These are phyloP conservation scores for Phoenix roebelenii DNA, from an alignment of 176 grass and related monocot species.

Conservation along the genomic window DNA sequence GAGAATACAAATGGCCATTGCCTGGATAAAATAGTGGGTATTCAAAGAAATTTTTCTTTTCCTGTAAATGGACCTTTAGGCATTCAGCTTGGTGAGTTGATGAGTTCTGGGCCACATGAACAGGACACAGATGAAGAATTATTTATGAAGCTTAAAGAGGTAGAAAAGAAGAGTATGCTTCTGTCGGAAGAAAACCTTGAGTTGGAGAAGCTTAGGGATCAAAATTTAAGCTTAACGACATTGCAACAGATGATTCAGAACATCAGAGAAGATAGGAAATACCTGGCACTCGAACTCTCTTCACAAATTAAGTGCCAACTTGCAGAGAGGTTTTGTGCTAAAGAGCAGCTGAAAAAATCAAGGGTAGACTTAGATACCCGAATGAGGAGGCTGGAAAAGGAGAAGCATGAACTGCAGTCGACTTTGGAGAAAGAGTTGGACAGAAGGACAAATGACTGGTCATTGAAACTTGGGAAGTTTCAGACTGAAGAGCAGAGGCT, in stretches of 20 bases:
- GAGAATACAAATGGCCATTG: too few species aligned
- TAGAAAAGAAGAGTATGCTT: slow-evolving; percentile 39
- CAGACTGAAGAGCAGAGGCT: slow-evolving; percentile 80
- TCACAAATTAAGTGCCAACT: slow-evolving; percentile 75
- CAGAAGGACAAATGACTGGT: slow-evolving; percentile 66
- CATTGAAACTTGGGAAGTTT: slow-evolving; percentile 37
- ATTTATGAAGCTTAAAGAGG: slow-evolving; percentile 44
- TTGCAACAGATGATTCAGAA: slow-evolving; percentile 47
- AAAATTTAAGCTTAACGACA: slow-evolving; percentile 20
- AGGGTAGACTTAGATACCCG: slow-evolving; percentile 41
- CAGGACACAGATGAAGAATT: slow-evolving; percentile 47
- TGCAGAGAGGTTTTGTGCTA: slow-evolving; percentile 49
- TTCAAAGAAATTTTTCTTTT: slow-evolving; percentile 3
- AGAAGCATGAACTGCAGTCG: slow-evolving; percentile 40
- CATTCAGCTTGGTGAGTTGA: too few species aligned
- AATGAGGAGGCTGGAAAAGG: slow-evolving; percentile 49
- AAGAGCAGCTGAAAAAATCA: slow-evolving; percentile 47
- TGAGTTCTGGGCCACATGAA: slow-evolving; percentile 14
- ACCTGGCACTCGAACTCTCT: slow-evolving; percentile 47
- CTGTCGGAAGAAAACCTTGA: slow-evolving; percentile 41
- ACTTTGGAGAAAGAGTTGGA: slow-evolving; percentile 59
- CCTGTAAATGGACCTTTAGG: too few species aligned
- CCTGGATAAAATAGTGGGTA: background rate
- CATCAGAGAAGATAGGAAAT: slow-evolving; percentile 61
- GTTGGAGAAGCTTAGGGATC: slow-evolving; percentile 21